Percentiles rank a stretch among this genome's conserved stretches.
Evolutionary conservation across 805 yeast species (phyloP).

Genomic region (Komagataella phaffii): DNA sequence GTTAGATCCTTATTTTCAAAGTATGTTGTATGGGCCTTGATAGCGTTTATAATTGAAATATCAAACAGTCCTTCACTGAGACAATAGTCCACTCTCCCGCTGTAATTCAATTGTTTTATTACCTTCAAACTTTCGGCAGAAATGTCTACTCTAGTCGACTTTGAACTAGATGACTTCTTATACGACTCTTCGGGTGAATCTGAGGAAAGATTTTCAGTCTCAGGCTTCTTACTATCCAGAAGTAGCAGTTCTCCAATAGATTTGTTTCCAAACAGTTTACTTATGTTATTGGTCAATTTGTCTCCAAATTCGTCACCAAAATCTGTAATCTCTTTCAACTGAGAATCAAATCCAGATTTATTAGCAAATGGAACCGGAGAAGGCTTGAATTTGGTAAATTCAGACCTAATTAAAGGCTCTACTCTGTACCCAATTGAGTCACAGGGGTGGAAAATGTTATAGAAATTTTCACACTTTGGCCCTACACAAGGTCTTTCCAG

Average conservation of each 20-base stretch:
- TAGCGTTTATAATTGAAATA: conserved; percentile 63
- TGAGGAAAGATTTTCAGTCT: not conserved
- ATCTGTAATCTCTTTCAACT: conserved; percentile 20
- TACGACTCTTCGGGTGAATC: conserved; percentile 4
- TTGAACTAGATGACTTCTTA: conserved; percentile 4
- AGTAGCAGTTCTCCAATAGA: not conserved
- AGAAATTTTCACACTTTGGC: conserved; percentile 54
- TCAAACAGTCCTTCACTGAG: conserved; percentile 72
- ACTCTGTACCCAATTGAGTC: conserved; percentile 87
- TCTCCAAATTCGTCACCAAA: conserved; percentile 28
- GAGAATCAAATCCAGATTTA: conserved; percentile 34
- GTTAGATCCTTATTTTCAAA: conserved; percentile 81
- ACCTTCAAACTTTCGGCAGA: conserved; percentile 16
- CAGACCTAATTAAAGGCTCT: conserved; percentile 63
- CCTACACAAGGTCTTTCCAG: conserved; percentile 12
- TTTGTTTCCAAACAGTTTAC: conserved; percentile 1
- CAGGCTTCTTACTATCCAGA: not conserved
- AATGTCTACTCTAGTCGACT: conserved; percentile 12
- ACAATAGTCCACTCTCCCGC: conserved; percentile 74
- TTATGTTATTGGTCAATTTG: conserved; percentile 8
- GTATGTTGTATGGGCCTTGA: conserved; percentile 81
- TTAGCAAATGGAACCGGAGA: conserved; percentile 41
- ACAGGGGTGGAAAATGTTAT: conserved; percentile 79
- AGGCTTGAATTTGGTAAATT: conserved; percentile 37
- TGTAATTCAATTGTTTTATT: conserved; percentile 40